Evolutionary conservation across 257 asterid species (phyloP).

Genomic region (Nicotiana sylvestris): DNA sequence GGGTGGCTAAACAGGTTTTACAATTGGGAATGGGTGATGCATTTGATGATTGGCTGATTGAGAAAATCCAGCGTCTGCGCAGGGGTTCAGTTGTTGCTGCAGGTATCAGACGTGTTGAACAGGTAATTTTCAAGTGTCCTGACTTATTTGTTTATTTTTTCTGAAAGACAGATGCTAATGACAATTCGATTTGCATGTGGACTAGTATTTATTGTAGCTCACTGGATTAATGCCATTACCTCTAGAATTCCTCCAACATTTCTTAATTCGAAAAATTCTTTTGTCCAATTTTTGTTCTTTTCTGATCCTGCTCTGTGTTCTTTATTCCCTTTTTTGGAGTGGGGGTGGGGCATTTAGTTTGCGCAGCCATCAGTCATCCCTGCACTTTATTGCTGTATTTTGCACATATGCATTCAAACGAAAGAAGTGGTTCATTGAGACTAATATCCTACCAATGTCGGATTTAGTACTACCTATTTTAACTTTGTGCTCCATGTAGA

Average conservation of each 20-base stretch:
- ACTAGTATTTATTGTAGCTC: neutral
- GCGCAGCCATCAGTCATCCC: neutral
- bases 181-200: neutral
- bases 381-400: neutral
- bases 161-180: neutral
- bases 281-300: neutral
- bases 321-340: neutral
- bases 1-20: constrained; percentile 96
- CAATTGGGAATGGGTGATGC: constrained; percentile 99
- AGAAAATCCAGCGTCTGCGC: constrained; percentile 74
- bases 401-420: neutral
- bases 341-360: neutral
- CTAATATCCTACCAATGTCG: constrained; percentile 1
- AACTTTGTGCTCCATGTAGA: constrained; percentile 35
- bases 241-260: neutral
- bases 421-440: neutral
- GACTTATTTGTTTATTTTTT: neutral
- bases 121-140: constrained; percentile 33
- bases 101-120: constrained; percentile 80
- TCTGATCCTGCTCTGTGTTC: neutral
- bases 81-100: constrained; percentile 88
- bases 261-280: neutral
- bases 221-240: neutral
- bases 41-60: constrained; percentile 95
- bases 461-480: neutral